A percentile compares a stretch with the other conserved stretches of the same genome.
These are phyloP conservation scores for Circinella minor DNA, from an alignment of 371 early-diverging fungal species.

Conservation along the genomic window DNA sequence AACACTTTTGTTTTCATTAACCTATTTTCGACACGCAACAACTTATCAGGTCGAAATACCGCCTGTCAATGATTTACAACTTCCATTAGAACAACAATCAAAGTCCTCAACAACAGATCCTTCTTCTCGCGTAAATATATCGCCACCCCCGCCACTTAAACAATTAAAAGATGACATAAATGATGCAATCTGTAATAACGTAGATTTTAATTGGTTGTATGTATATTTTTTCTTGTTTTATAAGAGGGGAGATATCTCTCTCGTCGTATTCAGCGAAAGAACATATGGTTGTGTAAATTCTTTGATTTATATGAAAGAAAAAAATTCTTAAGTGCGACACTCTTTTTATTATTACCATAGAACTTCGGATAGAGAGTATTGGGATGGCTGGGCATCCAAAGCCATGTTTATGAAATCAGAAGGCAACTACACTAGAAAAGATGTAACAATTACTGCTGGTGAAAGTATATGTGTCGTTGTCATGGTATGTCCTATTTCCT, in stretches of 20 bases:
- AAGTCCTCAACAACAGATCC: background rate
- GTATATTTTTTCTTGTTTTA: slow-evolving; percentile 4
- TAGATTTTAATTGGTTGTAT: slow-evolving; percentile 41
- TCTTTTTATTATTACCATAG: slow-evolving; percentile 24
- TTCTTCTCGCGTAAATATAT: background rate
- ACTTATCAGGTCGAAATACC: slow-evolving; percentile 18
- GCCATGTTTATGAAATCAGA: slow-evolving; percentile 42
- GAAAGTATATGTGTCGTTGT: slow-evolving; percentile 42
- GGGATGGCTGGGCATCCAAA: slow-evolving; percentile 47
- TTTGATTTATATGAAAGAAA: no score
- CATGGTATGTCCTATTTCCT: slow-evolving; percentile 28
- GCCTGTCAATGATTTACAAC: slow-evolving; percentile 19
- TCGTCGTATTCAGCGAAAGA: no score
- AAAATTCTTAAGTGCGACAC: no score
- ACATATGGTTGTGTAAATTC: no score
- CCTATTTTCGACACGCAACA: slow-evolving; percentile 20
- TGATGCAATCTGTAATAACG: slow-evolving; percentile 19
- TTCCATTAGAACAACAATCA: background rate
- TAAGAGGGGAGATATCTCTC: no score
- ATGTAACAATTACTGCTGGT: slow-evolving; percentile 32
- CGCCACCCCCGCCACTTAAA: slow-evolving; percentile 18
- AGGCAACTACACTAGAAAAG: slow-evolving; percentile 34
- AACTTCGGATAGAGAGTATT: slow-evolving; percentile 36
- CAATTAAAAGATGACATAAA: slow-evolving; percentile 5
- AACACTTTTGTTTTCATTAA: slow-evolving; percentile 20